Evolutionary conservation across 2,329 filamentous ascomycete species (phyloP).

Genomic region (Pseudogymnoascus sp.): DNA sequence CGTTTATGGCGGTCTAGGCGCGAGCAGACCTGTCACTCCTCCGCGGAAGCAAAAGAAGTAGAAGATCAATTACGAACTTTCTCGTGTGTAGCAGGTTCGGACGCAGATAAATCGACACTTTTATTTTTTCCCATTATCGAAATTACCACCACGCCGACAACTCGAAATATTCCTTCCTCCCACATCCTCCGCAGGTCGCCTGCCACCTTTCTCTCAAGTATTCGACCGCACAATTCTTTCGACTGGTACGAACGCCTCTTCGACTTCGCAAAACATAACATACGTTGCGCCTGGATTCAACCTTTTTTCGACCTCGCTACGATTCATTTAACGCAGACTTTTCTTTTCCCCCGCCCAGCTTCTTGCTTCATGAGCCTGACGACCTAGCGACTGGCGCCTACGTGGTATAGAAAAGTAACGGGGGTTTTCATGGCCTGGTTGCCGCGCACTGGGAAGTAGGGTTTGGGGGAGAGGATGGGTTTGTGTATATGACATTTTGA

Average conservation of each 20-base stretch:
- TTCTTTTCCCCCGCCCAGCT: background rate
- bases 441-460: background rate
- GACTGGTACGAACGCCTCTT: slow-evolving; percentile 11
- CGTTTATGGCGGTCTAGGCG: slow-evolving; percentile 66
- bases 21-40: slow-evolving; percentile 61
- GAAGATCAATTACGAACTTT: slow-evolving; percentile 65
- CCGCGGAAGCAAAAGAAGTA: slow-evolving; percentile 63
- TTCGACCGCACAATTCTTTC: background rate
- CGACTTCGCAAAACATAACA: slow-evolving; percentile 11
- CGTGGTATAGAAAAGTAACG: background rate
- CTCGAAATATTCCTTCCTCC: slow-evolving; percentile 1
- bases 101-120: slow-evolving; percentile 60
- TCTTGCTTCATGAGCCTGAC: background rate
- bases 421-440: background rate
- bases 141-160: background rate
- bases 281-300: background rate
- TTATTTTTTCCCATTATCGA: slow-evolving; percentile 1
- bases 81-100: slow-evolving; percentile 80
- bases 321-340: background rate
- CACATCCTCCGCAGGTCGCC: background rate
- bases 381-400: background rate
- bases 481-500: slow-evolving; percentile 1
- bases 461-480: background rate
- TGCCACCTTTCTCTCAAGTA: background rate
- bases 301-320: background rate